Evolutionary conservation across 106 monocot species (phyloP).

Genomic region (Allium sativum): DNA sequence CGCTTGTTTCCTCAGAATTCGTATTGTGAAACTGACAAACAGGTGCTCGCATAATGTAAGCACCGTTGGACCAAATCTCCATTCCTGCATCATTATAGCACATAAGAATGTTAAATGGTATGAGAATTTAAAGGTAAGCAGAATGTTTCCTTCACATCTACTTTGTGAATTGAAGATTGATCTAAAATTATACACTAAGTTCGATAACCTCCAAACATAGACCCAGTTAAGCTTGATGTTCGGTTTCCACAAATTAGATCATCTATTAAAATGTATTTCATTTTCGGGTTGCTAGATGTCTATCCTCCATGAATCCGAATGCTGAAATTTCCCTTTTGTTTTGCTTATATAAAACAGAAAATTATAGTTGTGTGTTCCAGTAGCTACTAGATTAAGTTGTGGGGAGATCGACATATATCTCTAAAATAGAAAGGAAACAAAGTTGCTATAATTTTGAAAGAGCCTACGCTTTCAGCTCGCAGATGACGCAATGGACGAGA

Average conservation of each 20-base stretch:
- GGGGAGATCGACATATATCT: not conserved
- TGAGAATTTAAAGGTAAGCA: too few relatives aligned
- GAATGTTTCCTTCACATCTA: too few relatives aligned
- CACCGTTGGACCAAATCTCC: slow-evolving; percentile 71
- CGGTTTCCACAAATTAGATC: too few relatives aligned
- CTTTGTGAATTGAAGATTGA: too few relatives aligned
- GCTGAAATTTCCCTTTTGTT: not conserved
- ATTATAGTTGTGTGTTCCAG: not conserved
- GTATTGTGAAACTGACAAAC: slow-evolving; percentile 73
- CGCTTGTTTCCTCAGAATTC: slow-evolving; percentile 43
- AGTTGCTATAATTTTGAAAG: not conserved
- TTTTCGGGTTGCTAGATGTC: not conserved
- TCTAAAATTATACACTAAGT: too few relatives aligned
- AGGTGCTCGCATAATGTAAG: slow-evolving; percentile 76
- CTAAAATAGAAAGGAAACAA: not conserved
- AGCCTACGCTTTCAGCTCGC: slow-evolving; percentile 59
- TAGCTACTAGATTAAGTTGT: not conserved
- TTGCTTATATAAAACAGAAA: not conserved
- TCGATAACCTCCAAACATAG: too few relatives aligned
- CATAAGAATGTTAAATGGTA: too few relatives aligned
- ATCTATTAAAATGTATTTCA: too few relatives aligned
- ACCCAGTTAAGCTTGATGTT: too few relatives aligned
- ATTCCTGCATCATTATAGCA: slow-evolving; percentile 48
- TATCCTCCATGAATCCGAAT: not conserved
- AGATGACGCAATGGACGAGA: slow-evolving; percentile 52